Evolutionary conservation across 2,329 filamentous ascomycete genomes (phyloP).

Genomic region (Ceratocystis huliohia): DNA sequence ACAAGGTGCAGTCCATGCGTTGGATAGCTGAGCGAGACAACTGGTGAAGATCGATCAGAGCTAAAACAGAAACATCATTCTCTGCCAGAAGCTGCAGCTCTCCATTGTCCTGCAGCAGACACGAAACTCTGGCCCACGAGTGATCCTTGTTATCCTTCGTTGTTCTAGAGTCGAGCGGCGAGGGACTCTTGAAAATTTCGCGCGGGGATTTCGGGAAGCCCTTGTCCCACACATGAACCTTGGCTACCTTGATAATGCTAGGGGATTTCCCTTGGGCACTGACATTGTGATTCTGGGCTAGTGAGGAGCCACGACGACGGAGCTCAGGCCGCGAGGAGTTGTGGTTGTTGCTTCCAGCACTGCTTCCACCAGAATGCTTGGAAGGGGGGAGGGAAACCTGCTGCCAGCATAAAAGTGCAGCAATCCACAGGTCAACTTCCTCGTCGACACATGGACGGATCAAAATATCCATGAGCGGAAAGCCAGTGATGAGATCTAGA

Average conservation of each 20-base stretch:
- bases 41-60: slow-evolving; percentile 75
- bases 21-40: slow-evolving; percentile 84
- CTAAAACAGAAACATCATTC: slow-evolving; percentile 65
- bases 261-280: slow-evolving; percentile 23
- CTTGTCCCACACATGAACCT: slow-evolving; percentile 84
- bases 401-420: slow-evolving; percentile 70
- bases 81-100: slow-evolving; percentile 85
- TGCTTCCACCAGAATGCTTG: slow-evolving; percentile 36
- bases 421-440: slow-evolving; percentile 68
- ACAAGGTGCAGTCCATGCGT: slow-evolving; percentile 73
- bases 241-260: slow-evolving; percentile 91
- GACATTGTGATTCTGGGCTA: slow-evolving; percentile 9
- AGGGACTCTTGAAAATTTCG: slow-evolving; percentile 44
- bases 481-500: slow-evolving; percentile 17
- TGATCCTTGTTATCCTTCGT: slow-evolving; percentile 24
- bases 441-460: slow-evolving; percentile 50
- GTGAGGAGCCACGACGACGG: slow-evolving; percentile 28
- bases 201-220: slow-evolving; percentile 43
- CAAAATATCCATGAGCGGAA: slow-evolving; percentile 38
- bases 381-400: slow-evolving; percentile 51
- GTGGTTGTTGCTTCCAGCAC: slow-evolving; percentile 27
- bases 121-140: slow-evolving; percentile 73
- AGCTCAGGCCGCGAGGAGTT: slow-evolving; percentile 32
- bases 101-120: slow-evolving; percentile 87
- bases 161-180: slow-evolving; percentile 43